Base-by-base conservation (phyloP, 345 rosid genomes). In the Arabidopsis suecica region DNA sequence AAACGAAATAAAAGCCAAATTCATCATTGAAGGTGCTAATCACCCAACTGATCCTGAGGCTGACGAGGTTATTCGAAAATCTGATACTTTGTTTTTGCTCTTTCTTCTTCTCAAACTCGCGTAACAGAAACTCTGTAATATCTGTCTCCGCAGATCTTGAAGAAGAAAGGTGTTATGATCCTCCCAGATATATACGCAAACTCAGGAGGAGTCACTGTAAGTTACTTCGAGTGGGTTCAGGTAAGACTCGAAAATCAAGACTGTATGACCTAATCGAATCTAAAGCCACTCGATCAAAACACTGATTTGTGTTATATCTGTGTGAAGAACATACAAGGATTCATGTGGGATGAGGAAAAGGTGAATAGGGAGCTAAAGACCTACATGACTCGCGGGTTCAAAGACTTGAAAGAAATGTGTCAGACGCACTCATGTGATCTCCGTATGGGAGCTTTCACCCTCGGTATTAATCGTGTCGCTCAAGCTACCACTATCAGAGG, bases 161-260 rank as follows among this genome's bases (percentile, higher is more conserved):
- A 81, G 16, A 90, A 89, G 93, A 90, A 88, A 86, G 91, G 99
- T 25, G 97, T 92, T 23, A 83, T 83, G 18, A 95, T 95, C 71
- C 97, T 95, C 28, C 99, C 99, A 36, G 99, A 92, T 76, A 92
- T 92, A 66, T 90, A 87, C 80, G 93, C 99, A 16, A 95, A 95
- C 83, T 90, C 99, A 0, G 97, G 97, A 64, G 97, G 99, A 76
- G 99, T 95, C 18, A 92, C 97, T 5, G 97, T 95, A 51, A 95
- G 97, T 72, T 90, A 95, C 93, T 95, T 95, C 32, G 99, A 95
- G 80, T 95, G 97, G 99, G 99, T 91, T 78, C 97, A 91, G 97
- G 98, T 91, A 87, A 30, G 33, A 12, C 30, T 36, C 16, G 22
- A 57, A 47, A 56, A 62, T 54, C 30, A 45, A 64, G 13, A 70